phyloP scores from a whole-genome alignment of 2,329 filamentous ascomycete genomes.

The Penicillium nordicum region DNA sequence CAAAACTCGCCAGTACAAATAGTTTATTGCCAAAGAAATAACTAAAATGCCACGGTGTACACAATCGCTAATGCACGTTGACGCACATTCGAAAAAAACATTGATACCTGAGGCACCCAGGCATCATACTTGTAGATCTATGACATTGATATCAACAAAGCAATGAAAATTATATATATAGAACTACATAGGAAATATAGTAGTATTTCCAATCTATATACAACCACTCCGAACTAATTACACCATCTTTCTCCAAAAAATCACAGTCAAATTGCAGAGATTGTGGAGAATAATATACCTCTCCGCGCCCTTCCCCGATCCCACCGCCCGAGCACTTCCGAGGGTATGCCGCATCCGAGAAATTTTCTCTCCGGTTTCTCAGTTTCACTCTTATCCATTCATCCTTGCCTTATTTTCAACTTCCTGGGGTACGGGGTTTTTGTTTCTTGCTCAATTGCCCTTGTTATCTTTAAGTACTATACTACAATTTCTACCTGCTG shows the following conservation, averaged over 20 bases:
- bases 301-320: conserved; percentile 24
- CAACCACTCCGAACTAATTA: background rate
- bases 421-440: conserved; percentile 36
- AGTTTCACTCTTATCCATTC: conserved; percentile 25
- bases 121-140: background rate
- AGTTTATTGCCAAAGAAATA: background rate
- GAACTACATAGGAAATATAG: background rate
- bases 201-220: background rate
- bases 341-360: conserved; percentile 41
- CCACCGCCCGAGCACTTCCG: conserved; percentile 40
- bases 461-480: conserved; percentile 31
- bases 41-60: conserved; percentile 3
- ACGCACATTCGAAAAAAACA: background rate
- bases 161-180: background rate
- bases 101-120: background rate
- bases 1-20: background rate
- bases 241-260: background rate
- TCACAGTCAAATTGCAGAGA: background rate
- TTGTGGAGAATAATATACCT: conserved; percentile 18
- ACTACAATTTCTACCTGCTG: conserved; percentile 22
- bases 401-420: conserved; percentile 22
- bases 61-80: background rate
- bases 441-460: conserved; percentile 33
- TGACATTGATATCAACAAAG: background rate
- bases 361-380: conserved; percentile 39